These are phyloP conservation scores for Fusarium liriodendri DNA, from an alignment of 2,329 filamentous ascomycete species.

Conservation along the genomic window DNA sequence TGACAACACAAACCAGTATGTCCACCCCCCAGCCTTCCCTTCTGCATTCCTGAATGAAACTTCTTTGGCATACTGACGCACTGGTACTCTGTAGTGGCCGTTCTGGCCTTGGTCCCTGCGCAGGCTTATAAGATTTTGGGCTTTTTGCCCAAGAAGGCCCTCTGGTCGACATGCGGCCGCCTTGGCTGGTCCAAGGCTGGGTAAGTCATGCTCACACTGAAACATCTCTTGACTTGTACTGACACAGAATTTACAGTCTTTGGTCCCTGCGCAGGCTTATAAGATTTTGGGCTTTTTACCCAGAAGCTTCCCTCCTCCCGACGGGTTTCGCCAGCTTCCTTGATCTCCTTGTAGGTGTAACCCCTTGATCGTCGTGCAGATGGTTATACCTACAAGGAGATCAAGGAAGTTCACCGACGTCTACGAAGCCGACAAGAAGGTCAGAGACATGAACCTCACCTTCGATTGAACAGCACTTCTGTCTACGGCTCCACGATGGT, in stretches of 20 bases:
- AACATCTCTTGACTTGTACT: not conserved
- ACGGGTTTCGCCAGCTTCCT: no score
- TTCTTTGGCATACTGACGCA: not conserved
- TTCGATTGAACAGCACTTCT: not conserved
- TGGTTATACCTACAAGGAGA: no score
- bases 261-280: not conserved
- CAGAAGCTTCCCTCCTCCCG: no score
- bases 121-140: not conserved
- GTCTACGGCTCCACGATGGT: not conserved
- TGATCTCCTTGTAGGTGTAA: no score
- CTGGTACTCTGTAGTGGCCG: no score
- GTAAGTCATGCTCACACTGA: not conserved
- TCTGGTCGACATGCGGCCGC: not conserved
- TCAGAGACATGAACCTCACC: no score
- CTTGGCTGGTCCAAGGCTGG: not conserved
- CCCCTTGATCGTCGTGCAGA: no score
- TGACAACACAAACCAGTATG: no score
- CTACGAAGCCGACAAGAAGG: no score
- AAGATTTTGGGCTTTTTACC: not conserved
- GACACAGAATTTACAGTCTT: not conserved
- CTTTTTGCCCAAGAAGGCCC: not conserved
- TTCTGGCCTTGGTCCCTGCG: not conserved
- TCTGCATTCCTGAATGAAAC: not conserved
- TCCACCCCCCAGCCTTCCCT: not conserved
- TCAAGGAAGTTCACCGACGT: conserved; percentile 58